phyloP scores from a whole-genome alignment of 108 stramenopile species.

The Fragilaria crotonensis region DNA sequence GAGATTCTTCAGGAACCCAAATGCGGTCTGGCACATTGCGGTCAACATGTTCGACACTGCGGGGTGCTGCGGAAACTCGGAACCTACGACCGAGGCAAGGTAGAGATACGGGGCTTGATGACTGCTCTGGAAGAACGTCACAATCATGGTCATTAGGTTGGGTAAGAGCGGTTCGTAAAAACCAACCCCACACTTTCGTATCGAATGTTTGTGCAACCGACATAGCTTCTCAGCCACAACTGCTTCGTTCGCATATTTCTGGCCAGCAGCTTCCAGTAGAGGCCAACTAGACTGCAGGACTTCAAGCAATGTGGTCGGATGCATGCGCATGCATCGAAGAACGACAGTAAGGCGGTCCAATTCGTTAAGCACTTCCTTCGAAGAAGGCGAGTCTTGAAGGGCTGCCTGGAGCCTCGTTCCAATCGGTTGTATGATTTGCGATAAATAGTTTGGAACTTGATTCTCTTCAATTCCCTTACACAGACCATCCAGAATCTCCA shows the following conservation, averaged over 20 bases:
- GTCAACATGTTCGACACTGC: conserved; percentile 67
- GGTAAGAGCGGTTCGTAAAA: conserved; percentile 80
- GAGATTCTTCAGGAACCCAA: conserved; percentile 41
- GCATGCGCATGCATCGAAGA: conserved; percentile 41
- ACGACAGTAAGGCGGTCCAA: conserved; percentile 81
- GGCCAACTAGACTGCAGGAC: conserved; percentile 78
- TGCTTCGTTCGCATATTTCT: conserved; percentile 58
- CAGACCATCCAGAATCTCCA: conserved; percentile 85
- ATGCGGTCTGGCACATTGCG: conserved; percentile 51
- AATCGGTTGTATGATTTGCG: conserved; percentile 74
- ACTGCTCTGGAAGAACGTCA: conserved; percentile 56
- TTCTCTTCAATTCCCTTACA: conserved; percentile 61
- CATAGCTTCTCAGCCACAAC: conserved; percentile 85
- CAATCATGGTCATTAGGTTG: conserved; percentile 63
- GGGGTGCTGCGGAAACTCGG: conserved; percentile 71
- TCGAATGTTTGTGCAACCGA: conserved; percentile 89
- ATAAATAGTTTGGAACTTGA: conserved; percentile 23
- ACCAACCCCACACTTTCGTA: conserved; percentile 64
- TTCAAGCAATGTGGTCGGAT: conserved; percentile 49
- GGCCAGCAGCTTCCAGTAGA: conserved; percentile 58
- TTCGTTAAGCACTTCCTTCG: conserved; percentile 56
- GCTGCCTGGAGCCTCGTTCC: conserved; percentile 45
- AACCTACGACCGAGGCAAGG: conserved; percentile 78
- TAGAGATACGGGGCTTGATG: conserved; percentile 83
- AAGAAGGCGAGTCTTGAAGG: conserved; percentile 26